Conservation (phyloP, 1,284 basidiomycete species). For the Tetrapyrgos nigripes region DNA sequence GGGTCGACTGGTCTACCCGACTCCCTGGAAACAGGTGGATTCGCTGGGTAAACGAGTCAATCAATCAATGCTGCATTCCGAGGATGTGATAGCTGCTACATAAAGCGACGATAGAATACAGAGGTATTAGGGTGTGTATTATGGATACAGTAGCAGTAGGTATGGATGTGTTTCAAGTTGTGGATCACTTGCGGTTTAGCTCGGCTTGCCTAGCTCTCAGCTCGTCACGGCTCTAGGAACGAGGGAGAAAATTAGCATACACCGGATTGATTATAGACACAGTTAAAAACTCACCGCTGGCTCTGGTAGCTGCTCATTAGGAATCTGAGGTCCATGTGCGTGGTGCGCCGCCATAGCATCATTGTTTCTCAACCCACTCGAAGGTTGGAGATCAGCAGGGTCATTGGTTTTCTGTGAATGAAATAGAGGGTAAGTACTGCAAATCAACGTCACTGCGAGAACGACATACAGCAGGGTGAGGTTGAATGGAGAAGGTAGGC, state of each 20-base stretch:
- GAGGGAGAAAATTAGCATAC: background rate
- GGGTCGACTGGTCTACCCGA: constrained; percentile 40
- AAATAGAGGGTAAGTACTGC: background rate
- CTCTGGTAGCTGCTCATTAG: constrained; percentile 28
- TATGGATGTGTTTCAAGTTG: background rate
- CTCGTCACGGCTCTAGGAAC: constrained; percentile 59
- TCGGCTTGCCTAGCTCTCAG: constrained; percentile 53
- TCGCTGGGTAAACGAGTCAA: constrained; percentile 22
- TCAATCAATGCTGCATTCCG: background rate
- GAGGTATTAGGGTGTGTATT: background rate
- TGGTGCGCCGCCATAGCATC: constrained; percentile 41
- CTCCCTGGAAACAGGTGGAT: constrained; percentile 50
- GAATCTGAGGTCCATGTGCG: constrained; percentile 50
- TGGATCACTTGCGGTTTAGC: constrained; percentile 27
- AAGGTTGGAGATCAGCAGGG: constrained; percentile 50
- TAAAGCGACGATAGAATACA: background rate
- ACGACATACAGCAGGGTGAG: constrained; percentile 55
- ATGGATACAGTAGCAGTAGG: too few relatives aligned
- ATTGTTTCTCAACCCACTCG: constrained; percentile 41
- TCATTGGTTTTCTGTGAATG: constrained; percentile 54
- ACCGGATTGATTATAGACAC: background rate
- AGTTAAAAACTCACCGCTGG: constrained; percentile 22
- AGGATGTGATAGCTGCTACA: background rate
- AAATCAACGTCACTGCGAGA: too few relatives aligned
- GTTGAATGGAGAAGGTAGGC: constrained; percentile 49